Evolutionary conservation across 768 basidiomycete genomes (phyloP).

Genomic region (Agaricus sinodeliciosus): DNA sequence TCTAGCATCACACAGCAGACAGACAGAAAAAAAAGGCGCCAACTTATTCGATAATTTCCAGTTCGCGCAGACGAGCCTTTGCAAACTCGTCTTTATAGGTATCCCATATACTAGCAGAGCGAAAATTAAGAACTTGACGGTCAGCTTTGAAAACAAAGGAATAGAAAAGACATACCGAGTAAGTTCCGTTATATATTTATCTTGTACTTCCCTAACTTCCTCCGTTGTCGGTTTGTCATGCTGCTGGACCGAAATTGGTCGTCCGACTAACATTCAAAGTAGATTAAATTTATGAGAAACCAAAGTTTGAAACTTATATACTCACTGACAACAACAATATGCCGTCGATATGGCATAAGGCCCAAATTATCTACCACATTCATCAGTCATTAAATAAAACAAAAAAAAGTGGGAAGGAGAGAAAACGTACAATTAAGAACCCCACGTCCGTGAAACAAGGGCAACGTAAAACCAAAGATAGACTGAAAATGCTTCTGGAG

Average conservation of each 20-base stretch:
- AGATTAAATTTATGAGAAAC: not conserved
- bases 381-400: not conserved
- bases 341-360: slow-evolving; percentile 90
- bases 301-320: slow-evolving; percentile 17
- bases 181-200: slow-evolving; percentile 86
- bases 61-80: slow-evolving; percentile 67
- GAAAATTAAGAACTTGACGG: not conserved
- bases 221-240: slow-evolving; percentile 79
- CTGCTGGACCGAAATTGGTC: slow-evolving; percentile 75
- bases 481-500: slow-evolving; percentile 90
- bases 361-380: slow-evolving; percentile 76
- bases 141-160: not conserved
- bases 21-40: too few species aligned
- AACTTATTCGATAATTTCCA: slow-evolving; percentile 67
- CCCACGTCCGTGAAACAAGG: slow-evolving; percentile 95
- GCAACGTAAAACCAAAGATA: slow-evolving; percentile 92
- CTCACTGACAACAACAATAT: slow-evolving; percentile 95
- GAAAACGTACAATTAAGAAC: slow-evolving; percentile 77
- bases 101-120: slow-evolving; percentile 76
- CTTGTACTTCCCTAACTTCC: slow-evolving; percentile 72
- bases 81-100: slow-evolving; percentile 94
- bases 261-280: slow-evolving; percentile 57
- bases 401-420: not conserved
- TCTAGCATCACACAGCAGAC: too few species aligned
- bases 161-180: slow-evolving; percentile 52